These are phyloP conservation scores for Cercophora sp. DNA, from an alignment of 495 filamentous ascomycete species.

Conservation along the genomic window DNA sequence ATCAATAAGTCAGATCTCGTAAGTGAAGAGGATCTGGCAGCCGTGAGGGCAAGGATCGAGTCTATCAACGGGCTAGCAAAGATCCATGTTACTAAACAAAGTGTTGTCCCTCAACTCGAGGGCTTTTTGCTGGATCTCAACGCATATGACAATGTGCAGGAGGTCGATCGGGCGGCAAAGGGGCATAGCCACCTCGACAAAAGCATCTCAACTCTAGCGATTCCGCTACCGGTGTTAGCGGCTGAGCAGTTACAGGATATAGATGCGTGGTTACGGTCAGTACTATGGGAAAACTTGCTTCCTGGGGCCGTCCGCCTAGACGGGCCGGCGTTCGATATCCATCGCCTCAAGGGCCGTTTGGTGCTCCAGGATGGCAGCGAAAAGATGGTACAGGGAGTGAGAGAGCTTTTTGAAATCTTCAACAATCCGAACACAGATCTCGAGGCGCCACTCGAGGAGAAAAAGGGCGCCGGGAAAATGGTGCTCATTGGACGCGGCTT, in stretches of 20 bases:
- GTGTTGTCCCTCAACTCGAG: constrained; percentile 74
- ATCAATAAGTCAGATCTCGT: constrained; percentile 95
- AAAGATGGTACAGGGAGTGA: constrained; percentile 84
- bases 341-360: constrained; percentile 80
- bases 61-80: constrained; percentile 89
- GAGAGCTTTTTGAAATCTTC: constrained; percentile 88
- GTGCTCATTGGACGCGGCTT: constrained; percentile 75
- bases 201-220: constrained; percentile 83
- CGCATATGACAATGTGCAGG: constrained; percentile 79
- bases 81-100: constrained; percentile 75
- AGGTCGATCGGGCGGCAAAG: constrained; percentile 59
- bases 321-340: constrained; percentile 59
- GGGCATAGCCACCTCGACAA: constrained; percentile 82
- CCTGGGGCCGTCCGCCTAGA: constrained; percentile 37
- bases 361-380: constrained; percentile 54
- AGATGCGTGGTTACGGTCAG: constrained; percentile 76
- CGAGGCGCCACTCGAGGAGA: constrained; percentile 10
- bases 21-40: constrained; percentile 58
- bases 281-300: constrained; percentile 77
- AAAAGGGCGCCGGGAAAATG: constrained; percentile 58
- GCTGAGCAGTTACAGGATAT: constrained; percentile 52
- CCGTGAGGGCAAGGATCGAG: constrained; percentile 60
- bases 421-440: constrained; percentile 46
- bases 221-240: constrained; percentile 57
- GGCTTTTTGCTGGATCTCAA: constrained; percentile 85